Evolutionary conservation across 257 asterid species (phyloP).

Genomic region (Vinca minor): DNA sequence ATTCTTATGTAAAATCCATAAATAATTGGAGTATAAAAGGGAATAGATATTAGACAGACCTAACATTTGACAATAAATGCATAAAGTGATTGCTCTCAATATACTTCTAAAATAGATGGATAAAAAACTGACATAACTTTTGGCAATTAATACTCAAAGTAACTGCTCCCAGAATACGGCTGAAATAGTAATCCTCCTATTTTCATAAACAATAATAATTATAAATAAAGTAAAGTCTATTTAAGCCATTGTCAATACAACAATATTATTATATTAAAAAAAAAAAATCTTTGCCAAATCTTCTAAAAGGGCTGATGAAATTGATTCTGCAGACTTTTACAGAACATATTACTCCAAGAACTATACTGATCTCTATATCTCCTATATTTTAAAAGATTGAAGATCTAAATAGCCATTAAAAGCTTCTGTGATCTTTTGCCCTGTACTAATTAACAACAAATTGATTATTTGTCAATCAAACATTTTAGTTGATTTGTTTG

Average conservation of each 20-base stretch:
- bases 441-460: neutral
- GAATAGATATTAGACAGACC: too few species aligned
- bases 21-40: too few species aligned
- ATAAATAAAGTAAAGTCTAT: neutral
- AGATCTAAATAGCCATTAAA: neutral
- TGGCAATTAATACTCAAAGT: too few species aligned
- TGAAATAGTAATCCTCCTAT: too few species aligned
- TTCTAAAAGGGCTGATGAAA: constrained; percentile 4
- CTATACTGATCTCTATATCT: neutral
- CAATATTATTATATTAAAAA: constrained; percentile 1
- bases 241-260: neutral
- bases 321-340: constrained; percentile 8
- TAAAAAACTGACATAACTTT: too few species aligned
- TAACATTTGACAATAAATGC: too few species aligned
- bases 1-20: too few species aligned
- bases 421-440: constrained; percentile 2
- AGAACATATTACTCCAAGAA: neutral
- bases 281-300: neutral
- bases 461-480: constrained; percentile 2
- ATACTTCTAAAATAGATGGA: too few species aligned
- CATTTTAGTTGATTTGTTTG: constrained; percentile 23
- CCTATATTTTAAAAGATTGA: too few species aligned
- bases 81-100: too few species aligned
- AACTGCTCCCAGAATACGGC: too few species aligned
- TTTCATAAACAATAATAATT: too few species aligned